A percentile compares a stretch with the other conserved stretches of the same genome.
These are phyloP conservation scores for Chaetomium cochliodes DNA, from an alignment of 495 filamentous ascomycete genomes.

Conservation along the genomic window DNA sequence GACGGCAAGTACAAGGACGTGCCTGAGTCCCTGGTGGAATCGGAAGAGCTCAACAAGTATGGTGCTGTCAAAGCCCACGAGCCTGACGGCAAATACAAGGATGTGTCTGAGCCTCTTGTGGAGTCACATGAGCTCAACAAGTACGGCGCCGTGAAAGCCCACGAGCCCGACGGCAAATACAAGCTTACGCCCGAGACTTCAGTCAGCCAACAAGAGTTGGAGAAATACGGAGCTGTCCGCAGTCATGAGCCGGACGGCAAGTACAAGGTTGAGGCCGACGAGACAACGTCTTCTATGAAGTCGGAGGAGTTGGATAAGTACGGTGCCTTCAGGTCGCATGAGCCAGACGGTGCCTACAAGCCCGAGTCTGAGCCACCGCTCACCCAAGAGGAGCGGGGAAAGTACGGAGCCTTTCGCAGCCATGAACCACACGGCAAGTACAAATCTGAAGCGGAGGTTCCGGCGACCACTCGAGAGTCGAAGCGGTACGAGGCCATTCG, in stretches of 20 bases:
- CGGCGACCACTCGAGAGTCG: too few species aligned
- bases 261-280: slow-evolving; percentile 15
- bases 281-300: not conserved
- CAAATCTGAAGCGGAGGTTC: not conserved
- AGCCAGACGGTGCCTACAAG: slow-evolving; percentile 20
- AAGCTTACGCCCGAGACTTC: not conserved
- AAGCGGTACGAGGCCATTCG: too few species aligned
- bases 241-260: slow-evolving; percentile 31
- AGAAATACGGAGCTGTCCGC: slow-evolving; percentile 19
- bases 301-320: slow-evolving; percentile 18
- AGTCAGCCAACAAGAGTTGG: not conserved
- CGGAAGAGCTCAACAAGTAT: slow-evolving; percentile 19
- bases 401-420: slow-evolving; percentile 23
- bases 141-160: slow-evolving; percentile 10
- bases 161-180: slow-evolving; percentile 18
- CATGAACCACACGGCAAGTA: slow-evolving; percentile 28
- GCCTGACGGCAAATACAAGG: slow-evolving; percentile 19
- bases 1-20: slow-evolving; percentile 29
- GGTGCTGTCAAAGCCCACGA: not conserved
- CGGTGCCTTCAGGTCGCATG: not conserved
- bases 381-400: slow-evolving; percentile 7
- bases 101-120: not conserved
- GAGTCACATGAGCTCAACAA: slow-evolving; percentile 13
- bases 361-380: not conserved
- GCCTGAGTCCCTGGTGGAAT: not conserved